Conservation (phyloP, 1,284 basidiomycete species). For the Puccinia brachypodii region DNA sequence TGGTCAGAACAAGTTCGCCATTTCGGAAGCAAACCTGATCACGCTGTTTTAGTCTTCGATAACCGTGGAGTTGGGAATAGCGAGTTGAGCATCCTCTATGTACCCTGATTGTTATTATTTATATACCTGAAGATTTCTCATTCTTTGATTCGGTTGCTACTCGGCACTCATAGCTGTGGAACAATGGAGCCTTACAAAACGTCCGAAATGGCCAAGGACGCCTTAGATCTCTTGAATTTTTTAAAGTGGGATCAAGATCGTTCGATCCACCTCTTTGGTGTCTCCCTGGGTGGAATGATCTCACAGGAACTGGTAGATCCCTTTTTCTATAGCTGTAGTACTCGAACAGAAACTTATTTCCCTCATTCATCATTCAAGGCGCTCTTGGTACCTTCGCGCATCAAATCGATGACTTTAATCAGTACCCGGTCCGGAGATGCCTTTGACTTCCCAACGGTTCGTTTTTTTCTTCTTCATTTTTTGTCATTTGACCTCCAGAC, state of each 20-base stretch:
- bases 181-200: constrained; percentile 61
- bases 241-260: constrained; percentile 66
- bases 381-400: constrained; percentile 15
- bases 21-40: constrained; percentile 54
- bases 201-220: constrained; percentile 75
- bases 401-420: constrained; percentile 29
- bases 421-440: constrained; percentile 10
- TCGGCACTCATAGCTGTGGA: constrained; percentile 2
- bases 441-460: constrained; percentile 15
- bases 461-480: not conserved
- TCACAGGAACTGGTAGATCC: constrained; percentile 55
- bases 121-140: too few relatives aligned
- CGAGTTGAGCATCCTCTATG: constrained; percentile 22
- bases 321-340: not conserved
- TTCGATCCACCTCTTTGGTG: constrained; percentile 72
- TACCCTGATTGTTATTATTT: too few relatives aligned
- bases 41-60: constrained; percentile 75
- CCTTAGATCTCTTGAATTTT: constrained; percentile 68
- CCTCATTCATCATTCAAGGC: not conserved
- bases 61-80: constrained; percentile 78
- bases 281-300: constrained; percentile 84
- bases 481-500: too few relatives aligned
- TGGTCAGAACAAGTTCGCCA: constrained; percentile 56
- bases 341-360: not conserved
- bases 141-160: too few relatives aligned